Percentiles rank a stretch among this genome's conserved stretches.
Evolutionary conservation across 805 yeast genomes (phyloP).

Genomic region (Saturnispora kantuleensis): DNA sequence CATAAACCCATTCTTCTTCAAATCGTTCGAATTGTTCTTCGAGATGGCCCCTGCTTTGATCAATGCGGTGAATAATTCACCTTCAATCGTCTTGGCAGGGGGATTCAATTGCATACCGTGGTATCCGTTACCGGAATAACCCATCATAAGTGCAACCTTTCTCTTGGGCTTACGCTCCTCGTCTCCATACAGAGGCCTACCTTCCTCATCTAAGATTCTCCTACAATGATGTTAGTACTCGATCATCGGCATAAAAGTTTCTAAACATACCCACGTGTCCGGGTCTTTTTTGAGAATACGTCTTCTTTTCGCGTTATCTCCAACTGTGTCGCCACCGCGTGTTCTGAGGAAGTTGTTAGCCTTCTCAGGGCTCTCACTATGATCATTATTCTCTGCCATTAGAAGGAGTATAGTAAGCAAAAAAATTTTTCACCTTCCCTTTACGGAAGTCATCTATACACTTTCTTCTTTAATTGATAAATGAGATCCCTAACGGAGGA

Average conservation of each 20-base stretch:
- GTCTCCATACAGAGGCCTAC: constrained; percentile 43
- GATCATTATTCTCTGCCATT: neutral
- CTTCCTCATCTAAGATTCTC: constrained; percentile 48
- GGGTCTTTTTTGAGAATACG: constrained; percentile 22
- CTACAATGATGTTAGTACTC: constrained; percentile 1
- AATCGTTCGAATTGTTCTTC: constrained; percentile 75
- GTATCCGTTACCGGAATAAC: constrained; percentile 94
- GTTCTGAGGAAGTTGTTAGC: constrained; percentile 11
- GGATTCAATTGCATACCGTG: constrained; percentile 95
- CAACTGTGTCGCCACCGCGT: constrained; percentile 21
- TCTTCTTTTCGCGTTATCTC: constrained; percentile 23
- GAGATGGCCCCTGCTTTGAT: constrained; percentile 83
- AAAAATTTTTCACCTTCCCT: constrained; percentile 4
- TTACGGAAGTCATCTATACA: no score
- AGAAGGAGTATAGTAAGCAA: neutral
- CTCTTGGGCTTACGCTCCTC: constrained; percentile 69
- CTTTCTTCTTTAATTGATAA: neutral
- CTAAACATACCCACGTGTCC: constrained; percentile 52
- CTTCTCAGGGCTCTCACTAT: neutral
- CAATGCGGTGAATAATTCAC: constrained; percentile 75
- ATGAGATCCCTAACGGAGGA: constrained; percentile 97
- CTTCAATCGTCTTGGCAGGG: constrained; percentile 82
- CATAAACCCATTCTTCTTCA: constrained; percentile 81
- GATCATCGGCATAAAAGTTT: neutral
- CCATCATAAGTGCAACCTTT: constrained; percentile 83